phyloP scores from a whole-genome alignment of 2,329 filamentous ascomycete species.

The Pochonia chlamydosporia region DNA sequence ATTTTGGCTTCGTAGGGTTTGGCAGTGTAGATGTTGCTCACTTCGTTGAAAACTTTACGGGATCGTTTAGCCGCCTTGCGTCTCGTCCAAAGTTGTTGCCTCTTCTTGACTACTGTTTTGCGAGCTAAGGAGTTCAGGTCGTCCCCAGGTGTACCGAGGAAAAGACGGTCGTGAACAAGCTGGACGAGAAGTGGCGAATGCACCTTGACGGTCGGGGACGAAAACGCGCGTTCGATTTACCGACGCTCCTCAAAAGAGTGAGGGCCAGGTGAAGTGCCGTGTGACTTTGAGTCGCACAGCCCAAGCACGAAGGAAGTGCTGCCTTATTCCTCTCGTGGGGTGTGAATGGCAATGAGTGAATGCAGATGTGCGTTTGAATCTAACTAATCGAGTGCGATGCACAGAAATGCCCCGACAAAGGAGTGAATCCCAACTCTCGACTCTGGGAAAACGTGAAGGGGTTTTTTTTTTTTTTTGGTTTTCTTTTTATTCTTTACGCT shows the following conservation, averaged over 20 bases:
- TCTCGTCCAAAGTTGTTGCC: slow-evolving; percentile 25
- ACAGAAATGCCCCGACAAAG: background rate
- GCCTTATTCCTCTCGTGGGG: too few relatives aligned
- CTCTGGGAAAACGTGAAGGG: too few relatives aligned
- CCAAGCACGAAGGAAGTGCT: too few relatives aligned
- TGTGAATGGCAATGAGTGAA: background rate
- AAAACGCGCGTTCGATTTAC: background rate
- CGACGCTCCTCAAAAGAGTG: too few relatives aligned
- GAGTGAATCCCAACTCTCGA: too few relatives aligned
- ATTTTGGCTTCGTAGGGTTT: slow-evolving; percentile 39
- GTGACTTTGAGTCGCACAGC: too few relatives aligned
- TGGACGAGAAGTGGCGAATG: slow-evolving; percentile 67
- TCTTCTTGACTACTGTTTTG: slow-evolving; percentile 25
- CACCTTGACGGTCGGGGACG: slow-evolving; percentile 50
- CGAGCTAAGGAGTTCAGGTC: slow-evolving; percentile 14
- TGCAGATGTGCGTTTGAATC: background rate
- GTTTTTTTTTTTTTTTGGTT: slow-evolving; percentile 4
- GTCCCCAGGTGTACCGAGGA: slow-evolving; percentile 21
- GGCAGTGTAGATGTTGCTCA: slow-evolving; percentile 37
- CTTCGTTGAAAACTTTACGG: slow-evolving; percentile 33
- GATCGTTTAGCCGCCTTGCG: slow-evolving; percentile 28
- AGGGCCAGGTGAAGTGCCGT: too few relatives aligned
- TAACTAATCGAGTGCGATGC: too few relatives aligned
- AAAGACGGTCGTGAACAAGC: slow-evolving; percentile 40
- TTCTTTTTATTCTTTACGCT: slow-evolving; percentile 1